Base-by-base conservation (phyloP, 192 early-diverging fungal genomes). In the Backusella morwellensis region DNA sequence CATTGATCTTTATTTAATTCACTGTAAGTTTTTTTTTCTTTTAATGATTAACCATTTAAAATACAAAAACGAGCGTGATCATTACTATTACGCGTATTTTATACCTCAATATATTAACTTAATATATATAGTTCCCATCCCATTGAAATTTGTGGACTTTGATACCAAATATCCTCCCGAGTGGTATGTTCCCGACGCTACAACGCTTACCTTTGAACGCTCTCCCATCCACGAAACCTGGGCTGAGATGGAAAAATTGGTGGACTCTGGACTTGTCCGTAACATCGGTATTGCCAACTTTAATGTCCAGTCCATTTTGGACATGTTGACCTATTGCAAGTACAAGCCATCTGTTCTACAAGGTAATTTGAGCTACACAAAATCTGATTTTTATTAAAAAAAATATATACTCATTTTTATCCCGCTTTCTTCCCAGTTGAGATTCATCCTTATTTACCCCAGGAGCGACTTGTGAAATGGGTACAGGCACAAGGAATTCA, bases 231-330 rank as follows among this genome's bases (percentile, higher is more conserved):
- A 88, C 26, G 86, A 91, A 70, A 89, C 88, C 11, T 95, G 93
- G 93, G 72, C 81, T 68, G 92, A 85, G 17, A 90, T 96, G 90
- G 95, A 95, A 84, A 82, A 84, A 36, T 76, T 95, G 29, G 89
- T 92, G 8, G 85, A 89, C 2, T 75, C 77, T 7, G 88, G 89
- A 6, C 84, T 90, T 67, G 85, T 85, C 41, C 81, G 80, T 26
- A 83, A 85, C 69, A 90, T 90, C 80, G 95, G 95, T 71, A 85
- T 95, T 19, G 92, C 91, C 75, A 96, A 96, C 85, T 91, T 90
- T 52, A 83, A 83, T 34, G 79, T 78, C 42, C 76, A 78, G 36
- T 21, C 66, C 17, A 50, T 83, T 21, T 81, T 90, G 84, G 85
- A 92, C 41, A 44, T 95, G 14, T 70, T 94, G 35, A 84, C 81